These are phyloP conservation scores for Monilinia laxa DNA, from an alignment of 2,329 filamentous ascomycete species.

Conservation along the genomic window DNA sequence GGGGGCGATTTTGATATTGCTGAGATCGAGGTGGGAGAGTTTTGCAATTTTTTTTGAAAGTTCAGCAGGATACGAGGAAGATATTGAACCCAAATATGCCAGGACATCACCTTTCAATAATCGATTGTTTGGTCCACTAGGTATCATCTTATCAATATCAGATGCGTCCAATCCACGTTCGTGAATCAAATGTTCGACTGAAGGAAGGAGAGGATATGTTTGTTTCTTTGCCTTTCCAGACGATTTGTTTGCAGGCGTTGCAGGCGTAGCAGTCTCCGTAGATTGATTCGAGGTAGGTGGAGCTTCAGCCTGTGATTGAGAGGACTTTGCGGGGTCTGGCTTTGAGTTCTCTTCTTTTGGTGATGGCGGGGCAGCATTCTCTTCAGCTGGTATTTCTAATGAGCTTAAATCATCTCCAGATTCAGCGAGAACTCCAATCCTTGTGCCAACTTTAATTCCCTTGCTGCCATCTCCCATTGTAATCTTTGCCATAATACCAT, in stretches of 20 bases:
- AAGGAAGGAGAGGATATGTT: slow-evolving; percentile 75
- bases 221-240: slow-evolving; percentile 58
- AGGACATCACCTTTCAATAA: slow-evolving; percentile 95
- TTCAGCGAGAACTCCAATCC: slow-evolving; percentile 83
- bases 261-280: slow-evolving; percentile 34
- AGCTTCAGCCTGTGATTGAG: slow-evolving; percentile 25
- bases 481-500: slow-evolving; percentile 84
- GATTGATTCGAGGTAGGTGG: slow-evolving; percentile 22
- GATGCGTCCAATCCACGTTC: slow-evolving; percentile 73
- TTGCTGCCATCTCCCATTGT: slow-evolving; percentile 71
- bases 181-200: slow-evolving; percentile 78
- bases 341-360: slow-evolving; percentile 38
- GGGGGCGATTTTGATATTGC: slow-evolving; percentile 73
- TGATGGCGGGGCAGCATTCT: slow-evolving; percentile 42
- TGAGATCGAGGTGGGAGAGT: slow-evolving; percentile 83
- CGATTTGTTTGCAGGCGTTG: slow-evolving; percentile 43
- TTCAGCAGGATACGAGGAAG: slow-evolving; percentile 66
- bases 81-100: slow-evolving; percentile 79
- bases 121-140: slow-evolving; percentile 83
- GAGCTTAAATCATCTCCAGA: slow-evolving; percentile 73
- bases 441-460: slow-evolving; percentile 70
- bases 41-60: slow-evolving; percentile 71
- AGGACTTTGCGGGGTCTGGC: slow-evolving; percentile 26
- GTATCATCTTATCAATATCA: slow-evolving; percentile 77
- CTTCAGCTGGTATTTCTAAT: slow-evolving; percentile 73